These are phyloP conservation scores for Rhexocercosporidium sp. DNA, from an alignment of 2,329 filamentous ascomycete species.

Conservation along the genomic window DNA sequence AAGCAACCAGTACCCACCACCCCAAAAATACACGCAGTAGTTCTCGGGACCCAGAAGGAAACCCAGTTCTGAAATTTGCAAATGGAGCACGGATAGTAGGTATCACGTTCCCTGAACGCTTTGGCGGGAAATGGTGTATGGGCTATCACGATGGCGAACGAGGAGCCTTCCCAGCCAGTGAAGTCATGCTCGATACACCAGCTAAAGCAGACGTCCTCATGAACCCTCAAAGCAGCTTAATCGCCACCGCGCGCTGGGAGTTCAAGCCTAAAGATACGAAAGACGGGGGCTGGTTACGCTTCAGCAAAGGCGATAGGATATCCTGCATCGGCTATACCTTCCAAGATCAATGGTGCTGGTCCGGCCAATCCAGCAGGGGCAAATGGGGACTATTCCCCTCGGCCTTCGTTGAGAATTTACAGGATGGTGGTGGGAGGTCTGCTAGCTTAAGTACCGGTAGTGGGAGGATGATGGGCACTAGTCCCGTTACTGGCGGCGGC, in stretches of 20 bases:
- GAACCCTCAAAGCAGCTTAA: conserved; percentile 34
- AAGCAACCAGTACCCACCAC: conserved; percentile 34
- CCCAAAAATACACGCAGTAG: conserved; percentile 32
- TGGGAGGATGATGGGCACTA: background rate
- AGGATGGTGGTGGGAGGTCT: background rate
- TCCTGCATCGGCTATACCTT: conserved; percentile 36
- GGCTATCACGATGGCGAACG: conserved; percentile 42
- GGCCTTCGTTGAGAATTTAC: conserved; percentile 35
- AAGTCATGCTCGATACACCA: conserved; percentile 35
- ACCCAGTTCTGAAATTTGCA: conserved; percentile 38
- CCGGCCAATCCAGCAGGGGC: conserved; percentile 37
- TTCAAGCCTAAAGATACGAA: conserved; percentile 41
- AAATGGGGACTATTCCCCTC: conserved; percentile 42
- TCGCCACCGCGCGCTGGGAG: conserved; percentile 40
- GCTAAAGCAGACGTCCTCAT: conserved; percentile 36
- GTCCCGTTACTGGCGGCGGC: background rate
- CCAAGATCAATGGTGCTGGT: conserved; percentile 42
- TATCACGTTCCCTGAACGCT: conserved; percentile 39
- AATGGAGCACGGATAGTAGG: conserved; percentile 40
- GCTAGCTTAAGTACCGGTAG: background rate
- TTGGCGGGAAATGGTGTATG: conserved; percentile 38
- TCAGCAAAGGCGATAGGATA: conserved; percentile 41
- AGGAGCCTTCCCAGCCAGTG: conserved; percentile 37
- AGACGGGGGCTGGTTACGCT: conserved; percentile 39
- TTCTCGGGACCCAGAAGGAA: conserved; percentile 37